Evolutionary conservation across 2,329 filamentous ascomycete species (phyloP), one percentile per base, ranked within the genome.

Genomic region (Calonectria leucothoes): DNA sequence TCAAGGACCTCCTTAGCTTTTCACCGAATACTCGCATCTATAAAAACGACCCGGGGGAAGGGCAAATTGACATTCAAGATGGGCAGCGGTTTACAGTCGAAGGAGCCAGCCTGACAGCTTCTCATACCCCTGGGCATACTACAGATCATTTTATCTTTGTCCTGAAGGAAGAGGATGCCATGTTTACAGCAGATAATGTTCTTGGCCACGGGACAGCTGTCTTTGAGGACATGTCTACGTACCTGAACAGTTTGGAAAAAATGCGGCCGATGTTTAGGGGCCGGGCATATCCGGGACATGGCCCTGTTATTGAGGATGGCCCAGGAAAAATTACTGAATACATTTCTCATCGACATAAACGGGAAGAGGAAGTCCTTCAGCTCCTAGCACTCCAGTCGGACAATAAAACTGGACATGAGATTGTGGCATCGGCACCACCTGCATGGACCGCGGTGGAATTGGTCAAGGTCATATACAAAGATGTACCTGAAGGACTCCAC

Each of bases 101-200:
- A 23, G 93, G 93, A 2, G 92, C 89, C 1, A 95, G 92, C 0
- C 82, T 97, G 65, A 90, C 87, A 29, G 94, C 94, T 0, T 86
- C 92, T 27, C 84, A 89, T 76, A 88, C 87, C 6, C 90, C 89
- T 3, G 90, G 96, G 0, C 96, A 98, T 82, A 94, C 96, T 0
- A 87, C 87, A 4, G 96, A 98, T 81, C 96, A 98, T 82, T 93
- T 96, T 88, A 91, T 90, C 23, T 93, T 98, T 77, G 83, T 95
- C 6, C 84, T 98, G 6, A 89, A 93, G 57, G 94, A 97, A 89
- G 89, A 98, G 80, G 89, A 95, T 78, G 93, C 94, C 49, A 92
- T 98, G 86, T 97, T 98, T 83, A 97, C 95, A 0, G 95, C 93
- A 8, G 95, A 98, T 84, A 97, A 96, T 81, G 93, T 98, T 2